Evolutionary conservation across 2,329 filamentous ascomycete genomes (phyloP), one percentile per base, ranked within the genome.

Genomic region (Thelonectria olida): DNA sequence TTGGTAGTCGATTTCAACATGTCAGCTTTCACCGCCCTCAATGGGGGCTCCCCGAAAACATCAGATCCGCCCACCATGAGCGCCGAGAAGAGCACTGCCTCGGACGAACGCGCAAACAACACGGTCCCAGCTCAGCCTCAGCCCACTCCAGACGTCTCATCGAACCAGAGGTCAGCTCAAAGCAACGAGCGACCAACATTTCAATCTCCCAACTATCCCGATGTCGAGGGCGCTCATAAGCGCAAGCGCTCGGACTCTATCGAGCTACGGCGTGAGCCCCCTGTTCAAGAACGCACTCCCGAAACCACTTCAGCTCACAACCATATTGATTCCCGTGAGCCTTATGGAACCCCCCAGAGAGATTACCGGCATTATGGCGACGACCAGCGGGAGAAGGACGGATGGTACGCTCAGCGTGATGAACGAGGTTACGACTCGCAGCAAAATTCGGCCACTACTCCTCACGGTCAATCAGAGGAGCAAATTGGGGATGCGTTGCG

Each of bases 201-300:
- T 63, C 77, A 78, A 51, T 71, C 80, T 2, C 67, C 78, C 44
- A 66, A 65, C 36, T 81, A 82, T 67, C 66, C 80, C 6, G 80
- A 84, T 28, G 71, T 74, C n/a, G 84, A 88, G 34, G 73, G 70
- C 15, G 78, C 83, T 17, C 83, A 87, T 68, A 90, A 90, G 76
- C 86, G 88, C 70, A 95, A 93, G 76, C 86, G 91, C 62, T 92
- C 91, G 7, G 79, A 82, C 45, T 92, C 90, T 6, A 75, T 81
- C 36, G 89, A 89, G 57, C 74, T 74, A 7, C 73, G 77, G 54
- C 77, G 78, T 66, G 80, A 83, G 20, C 63, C 61, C 25, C 61
- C 67, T 7, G 58, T 66, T 7, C 74, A 77, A 41, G 75, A 78
- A 60, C 72, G 70, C 5, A 76, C 77, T 13, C 76, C 76, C 25